Evolutionary conservation across 83 land plant species (phyloP).

Genomic region (Picea abies): DNA sequence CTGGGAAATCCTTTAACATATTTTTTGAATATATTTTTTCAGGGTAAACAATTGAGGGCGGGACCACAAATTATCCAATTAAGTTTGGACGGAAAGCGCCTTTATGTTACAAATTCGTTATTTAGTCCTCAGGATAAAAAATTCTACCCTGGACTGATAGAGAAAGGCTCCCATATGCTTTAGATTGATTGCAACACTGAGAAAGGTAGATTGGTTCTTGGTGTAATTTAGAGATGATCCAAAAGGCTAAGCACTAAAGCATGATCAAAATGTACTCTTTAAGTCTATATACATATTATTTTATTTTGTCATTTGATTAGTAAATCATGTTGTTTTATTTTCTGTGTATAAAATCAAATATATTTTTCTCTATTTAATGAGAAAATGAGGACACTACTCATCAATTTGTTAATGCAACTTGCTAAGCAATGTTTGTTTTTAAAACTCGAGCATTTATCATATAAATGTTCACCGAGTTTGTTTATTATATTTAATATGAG

Average conservation of each 20-base stretch:
- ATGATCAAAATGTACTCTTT: too few species aligned
- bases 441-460: too few species aligned
- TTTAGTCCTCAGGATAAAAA: slow-evolving; percentile 54
- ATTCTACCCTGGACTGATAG: slow-evolving; percentile 39
- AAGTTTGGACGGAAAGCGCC: slow-evolving; percentile 52
- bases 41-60: slow-evolving; percentile 46
- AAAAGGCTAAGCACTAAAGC: slow-evolving; percentile 21
- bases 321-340: too few species aligned
- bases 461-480: too few species aligned
- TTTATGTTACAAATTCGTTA: slow-evolving; percentile 50
- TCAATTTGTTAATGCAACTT: too few species aligned
- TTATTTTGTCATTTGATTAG: too few species aligned
- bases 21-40: not conserved
- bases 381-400: too few species aligned
- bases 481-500: too few species aligned
- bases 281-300: too few species aligned
- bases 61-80: slow-evolving; percentile 63
- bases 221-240: slow-evolving; percentile 57
- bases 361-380: too few species aligned
- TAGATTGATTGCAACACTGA: slow-evolving; percentile 42
- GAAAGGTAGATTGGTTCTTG: slow-evolving; percentile 45
- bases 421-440: too few species aligned
- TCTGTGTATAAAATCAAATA: too few species aligned
- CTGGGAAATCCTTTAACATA: not conserved
- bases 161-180: slow-evolving; percentile 54